These are phyloP conservation scores for Penstemon davidsonii DNA, from an alignment of 257 asterid species.

Conservation along the genomic window DNA sequence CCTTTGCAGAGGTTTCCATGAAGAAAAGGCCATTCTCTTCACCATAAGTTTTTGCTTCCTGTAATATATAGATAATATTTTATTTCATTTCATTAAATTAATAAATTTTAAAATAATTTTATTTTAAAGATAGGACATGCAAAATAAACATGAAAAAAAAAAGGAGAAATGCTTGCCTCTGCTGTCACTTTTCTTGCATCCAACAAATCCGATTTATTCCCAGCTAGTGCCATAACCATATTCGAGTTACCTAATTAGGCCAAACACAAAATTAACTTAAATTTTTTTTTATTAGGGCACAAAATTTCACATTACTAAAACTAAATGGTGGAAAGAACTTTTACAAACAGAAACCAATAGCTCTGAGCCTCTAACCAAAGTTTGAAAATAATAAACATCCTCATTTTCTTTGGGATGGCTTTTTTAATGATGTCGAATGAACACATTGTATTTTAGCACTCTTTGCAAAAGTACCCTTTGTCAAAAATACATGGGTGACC, in stretches of 20 bases:
- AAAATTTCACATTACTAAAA: background rate
- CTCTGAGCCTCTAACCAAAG: background rate
- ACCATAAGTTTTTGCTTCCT: slow-evolving; percentile 71
- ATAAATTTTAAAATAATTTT: background rate
- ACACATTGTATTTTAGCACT: background rate
- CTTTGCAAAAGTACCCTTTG: background rate
- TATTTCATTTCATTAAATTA: background rate
- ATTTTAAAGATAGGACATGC: background rate
- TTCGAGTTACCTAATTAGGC: slow-evolving; percentile 60
- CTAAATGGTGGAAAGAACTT: background rate
- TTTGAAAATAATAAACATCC: background rate
- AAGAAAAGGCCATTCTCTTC: slow-evolving; percentile 70
- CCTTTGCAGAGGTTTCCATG: slow-evolving; percentile 73
- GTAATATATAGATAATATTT: slow-evolving; percentile 16
- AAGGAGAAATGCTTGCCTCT: slow-evolving; percentile 52
- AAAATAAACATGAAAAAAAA: slow-evolving; percentile 1
- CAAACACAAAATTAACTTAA: slow-evolving; percentile 7
- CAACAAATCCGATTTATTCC: slow-evolving; percentile 74
- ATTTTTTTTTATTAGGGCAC: background rate
- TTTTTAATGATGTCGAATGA: background rate
- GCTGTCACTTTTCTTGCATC: slow-evolving; percentile 67
- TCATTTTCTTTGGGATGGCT: background rate
- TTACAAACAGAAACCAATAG: background rate
- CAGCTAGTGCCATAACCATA: slow-evolving; percentile 88
- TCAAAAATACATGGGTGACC: background rate